Conservation (phyloP, 2,329 filamentous ascomycete genomes). For the Paecilomyces formosus region DNA sequence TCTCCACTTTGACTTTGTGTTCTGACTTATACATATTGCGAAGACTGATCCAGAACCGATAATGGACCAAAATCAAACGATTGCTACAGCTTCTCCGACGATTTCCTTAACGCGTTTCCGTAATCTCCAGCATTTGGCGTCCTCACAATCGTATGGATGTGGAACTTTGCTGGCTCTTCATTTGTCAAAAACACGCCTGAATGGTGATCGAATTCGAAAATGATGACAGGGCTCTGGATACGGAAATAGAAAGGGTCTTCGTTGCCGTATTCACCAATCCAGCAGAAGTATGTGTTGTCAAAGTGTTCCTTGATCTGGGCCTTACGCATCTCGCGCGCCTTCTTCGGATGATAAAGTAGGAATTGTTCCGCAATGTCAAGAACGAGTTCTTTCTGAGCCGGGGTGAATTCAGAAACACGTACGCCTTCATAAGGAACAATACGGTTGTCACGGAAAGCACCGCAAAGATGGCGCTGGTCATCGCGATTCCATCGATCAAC, state of each 20-base stretch:
- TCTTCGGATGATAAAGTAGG: conserved; percentile 57
- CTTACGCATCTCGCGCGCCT: conserved; percentile 49
- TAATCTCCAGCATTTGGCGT: conserved; percentile 73
- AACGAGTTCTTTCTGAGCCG: conserved; percentile 48
- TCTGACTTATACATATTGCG: background rate
- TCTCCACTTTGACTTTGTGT: background rate
- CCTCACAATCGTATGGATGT: conserved; percentile 67
- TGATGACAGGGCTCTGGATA: conserved; percentile 66
- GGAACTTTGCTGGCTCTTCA: conserved; percentile 65
- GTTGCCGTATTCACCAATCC: conserved; percentile 62
- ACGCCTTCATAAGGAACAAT: conserved; percentile 68
- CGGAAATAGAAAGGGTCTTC: conserved; percentile 70
- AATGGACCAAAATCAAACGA: background rate
- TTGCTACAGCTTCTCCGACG: background rate
- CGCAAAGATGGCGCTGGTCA: conserved; percentile 70
- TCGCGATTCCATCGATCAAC: conserved; percentile 65
- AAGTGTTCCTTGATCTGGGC: conserved; percentile 49
- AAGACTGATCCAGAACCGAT: background rate
- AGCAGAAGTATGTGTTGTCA: conserved; percentile 69
- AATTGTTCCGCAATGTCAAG: conserved; percentile 56
- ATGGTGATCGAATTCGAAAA: conserved; percentile 74
- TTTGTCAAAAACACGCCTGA: conserved; percentile 72
- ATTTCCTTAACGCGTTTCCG: conserved; percentile 46
- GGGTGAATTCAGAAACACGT: conserved; percentile 37
- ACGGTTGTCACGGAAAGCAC: conserved; percentile 71